These are phyloP conservation scores for Spirogloea muscicola DNA, from an alignment of 139 green algal species.

Conservation along the genomic window DNA sequence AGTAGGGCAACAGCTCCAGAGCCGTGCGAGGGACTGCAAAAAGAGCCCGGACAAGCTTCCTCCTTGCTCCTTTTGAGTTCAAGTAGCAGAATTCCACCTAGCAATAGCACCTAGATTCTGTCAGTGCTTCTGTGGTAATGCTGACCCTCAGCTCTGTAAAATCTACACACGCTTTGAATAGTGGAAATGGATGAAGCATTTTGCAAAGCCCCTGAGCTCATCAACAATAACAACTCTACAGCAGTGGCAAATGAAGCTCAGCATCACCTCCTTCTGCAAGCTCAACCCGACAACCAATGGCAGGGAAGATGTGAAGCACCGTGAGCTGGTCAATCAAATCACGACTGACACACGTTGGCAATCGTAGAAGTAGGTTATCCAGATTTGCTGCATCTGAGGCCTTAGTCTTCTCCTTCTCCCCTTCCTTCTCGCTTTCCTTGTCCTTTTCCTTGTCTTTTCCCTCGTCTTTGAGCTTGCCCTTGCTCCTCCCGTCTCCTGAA, in stretches of 20 bases:
- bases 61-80: slow-evolving; percentile 72
- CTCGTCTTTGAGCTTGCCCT: not conserved
- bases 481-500: not conserved
- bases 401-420: slow-evolving; percentile 19
- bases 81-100: slow-evolving; percentile 82
- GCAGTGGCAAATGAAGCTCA: no score
- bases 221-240: no score
- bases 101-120: no score
- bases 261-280: no score
- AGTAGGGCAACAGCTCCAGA: slow-evolving; percentile 74
- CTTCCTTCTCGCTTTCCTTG: slow-evolving; percentile 9
- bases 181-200: no score
- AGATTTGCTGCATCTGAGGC: slow-evolving; percentile 42
- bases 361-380: slow-evolving; percentile 64
- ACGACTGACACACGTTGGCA: slow-evolving; percentile 67
- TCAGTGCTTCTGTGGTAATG: no score
- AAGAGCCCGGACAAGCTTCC: slow-evolving; percentile 62
- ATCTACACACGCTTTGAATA: no score
- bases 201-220: no score
- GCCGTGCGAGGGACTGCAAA: slow-evolving; percentile 60
- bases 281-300: no score
- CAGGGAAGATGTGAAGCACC: not conserved
- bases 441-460: no score
- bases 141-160: no score
- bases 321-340: slow-evolving; percentile 77